Conservation (phyloP, 805 yeast genomes). For the fission yeast (Schizosaccharomyces pombe) region DNA sequence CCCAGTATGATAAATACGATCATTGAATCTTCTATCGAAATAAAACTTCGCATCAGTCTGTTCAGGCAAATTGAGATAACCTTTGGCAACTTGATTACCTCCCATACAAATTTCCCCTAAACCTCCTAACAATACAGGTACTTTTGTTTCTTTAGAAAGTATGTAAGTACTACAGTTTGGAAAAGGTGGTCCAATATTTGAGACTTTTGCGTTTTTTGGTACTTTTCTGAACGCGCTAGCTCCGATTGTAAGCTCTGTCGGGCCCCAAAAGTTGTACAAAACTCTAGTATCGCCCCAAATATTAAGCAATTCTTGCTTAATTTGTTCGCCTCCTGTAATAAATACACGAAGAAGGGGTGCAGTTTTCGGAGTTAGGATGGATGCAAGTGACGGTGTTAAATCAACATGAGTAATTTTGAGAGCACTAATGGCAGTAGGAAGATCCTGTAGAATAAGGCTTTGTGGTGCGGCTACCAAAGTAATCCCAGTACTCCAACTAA, state of each 20-base stretch:
- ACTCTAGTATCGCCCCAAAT: slow-evolving; percentile 11
- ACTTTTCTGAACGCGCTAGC: slow-evolving; percentile 11
- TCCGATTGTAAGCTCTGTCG: slow-evolving; percentile 14
- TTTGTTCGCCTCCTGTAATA: slow-evolving; percentile 13
- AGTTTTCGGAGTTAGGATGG: slow-evolving; percentile 60
- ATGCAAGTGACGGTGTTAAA: slow-evolving; percentile 29
- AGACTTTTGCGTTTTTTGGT: slow-evolving; percentile 9
- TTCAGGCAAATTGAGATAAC: slow-evolving; percentile 12
- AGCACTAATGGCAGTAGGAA: slow-evolving; percentile 7
- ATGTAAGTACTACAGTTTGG: slow-evolving; percentile 11
- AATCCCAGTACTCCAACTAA: slow-evolving; percentile 13
- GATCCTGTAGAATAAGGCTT: slow-evolving; percentile 10
- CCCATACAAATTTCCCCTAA: slow-evolving; percentile 14
- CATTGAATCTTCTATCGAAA: slow-evolving; percentile 3
- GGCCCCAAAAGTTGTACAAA: slow-evolving; percentile 13
- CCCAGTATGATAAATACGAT: slow-evolving; percentile 11
- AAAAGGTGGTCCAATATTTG: slow-evolving; percentile 12
- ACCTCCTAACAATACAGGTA: slow-evolving; percentile 11
- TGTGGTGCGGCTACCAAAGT: slow-evolving; percentile 10
- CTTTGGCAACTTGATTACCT: slow-evolving; percentile 14
- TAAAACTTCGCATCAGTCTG: slow-evolving; percentile 10
- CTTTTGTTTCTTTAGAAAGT: slow-evolving; percentile 6
- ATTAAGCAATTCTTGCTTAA: slow-evolving; percentile 11
- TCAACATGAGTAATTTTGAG: slow-evolving; percentile 12
- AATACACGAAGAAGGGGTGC: slow-evolving; percentile 12